Percentiles rank a stretch among this genome's conserved stretches.
Evolutionary conservation across 257 asterid genomes (phyloP).

Genomic region (Salvia splendens): DNA sequence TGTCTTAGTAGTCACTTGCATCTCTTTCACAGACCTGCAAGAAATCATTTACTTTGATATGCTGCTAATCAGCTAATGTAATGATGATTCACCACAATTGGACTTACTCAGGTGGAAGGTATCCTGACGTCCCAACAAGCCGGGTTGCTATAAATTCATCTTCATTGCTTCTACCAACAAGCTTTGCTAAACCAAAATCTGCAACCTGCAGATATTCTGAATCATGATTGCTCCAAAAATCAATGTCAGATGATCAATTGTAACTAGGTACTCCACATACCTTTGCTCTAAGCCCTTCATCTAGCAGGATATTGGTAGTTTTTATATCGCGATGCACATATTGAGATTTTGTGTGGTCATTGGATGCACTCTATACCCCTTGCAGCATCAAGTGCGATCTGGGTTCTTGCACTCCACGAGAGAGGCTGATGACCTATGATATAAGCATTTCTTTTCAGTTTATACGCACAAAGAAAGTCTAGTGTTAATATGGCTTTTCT

Average conservation of each 20-base stretch:
- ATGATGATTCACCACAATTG: background rate
- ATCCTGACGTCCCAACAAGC: slow-evolving; percentile 89
- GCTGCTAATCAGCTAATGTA: too few relatives aligned
- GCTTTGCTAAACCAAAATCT: slow-evolving; percentile 87
- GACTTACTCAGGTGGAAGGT: slow-evolving; percentile 89
- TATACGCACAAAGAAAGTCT: background rate
- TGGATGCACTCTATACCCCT: slow-evolving; percentile 86
- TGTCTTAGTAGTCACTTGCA: slow-evolving; percentile 80
- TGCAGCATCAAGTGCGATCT: slow-evolving; percentile 74
- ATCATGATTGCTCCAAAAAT: background rate
- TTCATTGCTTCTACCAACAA: slow-evolving; percentile 66
- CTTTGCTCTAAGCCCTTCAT: slow-evolving; percentile 82
- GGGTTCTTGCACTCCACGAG: slow-evolving; percentile 81
- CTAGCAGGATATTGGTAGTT: slow-evolving; percentile 76
- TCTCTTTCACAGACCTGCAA: slow-evolving; percentile 75
- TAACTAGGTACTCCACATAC: slow-evolving; percentile 40
- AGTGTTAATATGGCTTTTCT: too few relatives aligned
- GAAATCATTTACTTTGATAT: slow-evolving; percentile 7
- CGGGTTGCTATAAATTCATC: slow-evolving; percentile 71
- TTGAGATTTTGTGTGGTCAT: slow-evolving; percentile 74
- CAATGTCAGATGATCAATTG: background rate
- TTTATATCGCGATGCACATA: slow-evolving; percentile 89
- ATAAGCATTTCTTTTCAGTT: slow-evolving; percentile 13
- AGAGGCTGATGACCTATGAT: slow-evolving; percentile 67
- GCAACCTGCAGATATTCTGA: slow-evolving; percentile 53